These are phyloP conservation scores for Marsdenia floribunda DNA, from an alignment of 257 asterid genomes.

Conservation along the genomic window DNA sequence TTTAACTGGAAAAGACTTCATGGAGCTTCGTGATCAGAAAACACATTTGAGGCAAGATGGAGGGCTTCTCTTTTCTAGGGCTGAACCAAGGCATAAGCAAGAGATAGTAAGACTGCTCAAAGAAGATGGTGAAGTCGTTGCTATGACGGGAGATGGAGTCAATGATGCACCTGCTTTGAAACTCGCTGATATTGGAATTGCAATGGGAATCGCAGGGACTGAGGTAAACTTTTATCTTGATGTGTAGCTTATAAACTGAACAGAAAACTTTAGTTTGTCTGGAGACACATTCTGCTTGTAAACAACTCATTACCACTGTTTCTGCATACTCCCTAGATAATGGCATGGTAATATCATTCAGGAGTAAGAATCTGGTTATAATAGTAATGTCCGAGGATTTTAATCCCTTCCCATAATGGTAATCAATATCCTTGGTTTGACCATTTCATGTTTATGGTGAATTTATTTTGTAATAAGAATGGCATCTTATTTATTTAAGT, in stretches of 20 bases:
- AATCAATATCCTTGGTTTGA: neutral
- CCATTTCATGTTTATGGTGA: neutral
- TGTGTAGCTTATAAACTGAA: neutral
- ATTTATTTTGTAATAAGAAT: neutral
- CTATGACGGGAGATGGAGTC: conserved; percentile 99
- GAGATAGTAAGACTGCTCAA: conserved; percentile 96
- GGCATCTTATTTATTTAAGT: neutral
- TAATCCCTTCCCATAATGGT: neutral
- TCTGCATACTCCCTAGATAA: neutral
- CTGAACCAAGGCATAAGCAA: conserved; percentile 98
- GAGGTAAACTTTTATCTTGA: conserved; percentile 45
- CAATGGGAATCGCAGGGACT: conserved; percentile 98
- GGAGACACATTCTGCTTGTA: neutral
- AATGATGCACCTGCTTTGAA: conserved; percentile 95
- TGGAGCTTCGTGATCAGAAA: conserved; percentile 57
- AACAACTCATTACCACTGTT: neutral
- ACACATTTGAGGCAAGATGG: conserved; percentile 62
- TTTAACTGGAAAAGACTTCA: conserved; percentile 89
- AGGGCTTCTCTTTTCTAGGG: conserved; percentile 97
- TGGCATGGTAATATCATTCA: neutral
- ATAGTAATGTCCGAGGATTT: neutral
- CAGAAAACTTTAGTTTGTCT: neutral
- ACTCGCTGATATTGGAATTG: conserved; percentile 96
- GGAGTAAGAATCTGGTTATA: neutral
- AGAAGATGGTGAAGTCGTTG: conserved; percentile 95